phyloP scores from a whole-genome alignment of 2,329 filamentous ascomycete genomes.

The Aureobasidium sp. region DNA sequence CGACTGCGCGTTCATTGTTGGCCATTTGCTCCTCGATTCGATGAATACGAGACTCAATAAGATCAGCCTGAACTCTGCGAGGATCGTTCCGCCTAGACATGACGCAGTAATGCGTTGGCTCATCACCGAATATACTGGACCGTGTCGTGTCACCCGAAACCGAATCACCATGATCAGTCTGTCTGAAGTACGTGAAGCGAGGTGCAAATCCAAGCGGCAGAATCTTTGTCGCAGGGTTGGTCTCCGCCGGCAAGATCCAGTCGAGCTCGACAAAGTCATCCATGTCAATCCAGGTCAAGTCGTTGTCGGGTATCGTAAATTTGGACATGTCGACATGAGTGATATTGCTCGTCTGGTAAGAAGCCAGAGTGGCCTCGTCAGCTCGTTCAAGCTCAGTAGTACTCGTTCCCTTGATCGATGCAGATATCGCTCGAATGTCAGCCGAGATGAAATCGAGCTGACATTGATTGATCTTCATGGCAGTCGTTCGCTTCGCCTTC shows the following conservation, averaged over 20 bases:
- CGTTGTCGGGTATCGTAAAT: constrained; percentile 92
- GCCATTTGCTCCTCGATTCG: constrained; percentile 72
- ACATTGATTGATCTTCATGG: constrained; percentile 92
- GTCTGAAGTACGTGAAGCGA: constrained; percentile 93
- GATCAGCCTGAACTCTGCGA: constrained; percentile 74
- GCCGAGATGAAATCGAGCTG: constrained; percentile 87
- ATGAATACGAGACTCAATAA: constrained; percentile 74
- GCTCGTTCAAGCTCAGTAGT: constrained; percentile 64
- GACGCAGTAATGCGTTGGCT: constrained; percentile 89
- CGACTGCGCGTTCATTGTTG: constrained; percentile 63
- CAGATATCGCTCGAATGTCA: constrained; percentile 88
- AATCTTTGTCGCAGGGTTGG: constrained; percentile 89
- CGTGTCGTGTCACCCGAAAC: constrained; percentile 75
- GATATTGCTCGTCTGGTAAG: constrained; percentile 38
- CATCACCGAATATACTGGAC: constrained; percentile 84
- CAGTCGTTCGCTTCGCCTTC: constrained; percentile 73
- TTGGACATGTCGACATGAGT: constrained; percentile 59
- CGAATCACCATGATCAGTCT: constrained; percentile 82
- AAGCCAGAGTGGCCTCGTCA: constrained; percentile 55
- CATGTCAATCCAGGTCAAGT: constrained; percentile 97
- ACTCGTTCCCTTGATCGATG: constrained; percentile 75
- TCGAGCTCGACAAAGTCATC: constrained; percentile 98
- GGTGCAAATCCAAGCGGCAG: constrained; percentile 86
- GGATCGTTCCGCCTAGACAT: constrained; percentile 74
- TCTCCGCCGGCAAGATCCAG: constrained; percentile 86